phyloP scores from a whole-genome alignment of 179 eudicot species.

The Heliamphora pulchella region DNA sequence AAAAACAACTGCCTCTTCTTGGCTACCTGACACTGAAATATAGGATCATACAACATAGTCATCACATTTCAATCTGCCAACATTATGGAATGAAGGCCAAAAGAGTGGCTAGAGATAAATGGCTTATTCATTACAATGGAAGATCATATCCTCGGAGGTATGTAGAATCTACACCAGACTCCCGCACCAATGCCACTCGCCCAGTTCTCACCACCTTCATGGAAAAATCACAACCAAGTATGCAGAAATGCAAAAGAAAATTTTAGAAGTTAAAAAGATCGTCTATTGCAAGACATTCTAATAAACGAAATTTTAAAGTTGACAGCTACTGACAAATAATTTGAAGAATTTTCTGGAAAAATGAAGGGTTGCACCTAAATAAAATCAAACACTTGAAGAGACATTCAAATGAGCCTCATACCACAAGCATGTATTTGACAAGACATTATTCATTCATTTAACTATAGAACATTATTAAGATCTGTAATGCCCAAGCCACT shows the following conservation, averaged over 20 bases:
- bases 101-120: too few species aligned
- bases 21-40: too few species aligned
- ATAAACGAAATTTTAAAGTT: background rate
- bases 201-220: slow-evolving; percentile 89
- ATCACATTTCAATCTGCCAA: background rate
- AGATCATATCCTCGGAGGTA: slow-evolving; percentile 71
- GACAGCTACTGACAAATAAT: too few species aligned
- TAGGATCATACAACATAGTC: background rate
- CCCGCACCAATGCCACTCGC: slow-evolving; percentile 73
- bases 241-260: background rate
- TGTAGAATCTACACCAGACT: slow-evolving; percentile 81
- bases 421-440: too few species aligned
- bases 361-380: too few species aligned
- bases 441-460: too few species aligned
- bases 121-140: slow-evolving; percentile 23
- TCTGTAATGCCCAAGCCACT: too few species aligned
- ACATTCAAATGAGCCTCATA: too few species aligned
- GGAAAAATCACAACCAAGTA: background rate
- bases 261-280: background rate
- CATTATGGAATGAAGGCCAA: background rate
- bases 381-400: too few species aligned
- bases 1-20: background rate
- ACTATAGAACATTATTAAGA: too few species aligned
- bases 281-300: background rate
- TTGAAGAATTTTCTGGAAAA: too few species aligned